Base-by-base conservation (phyloP, 2,329 filamentous ascomycete species). In the Chrysoporthe cubensis region DNA sequence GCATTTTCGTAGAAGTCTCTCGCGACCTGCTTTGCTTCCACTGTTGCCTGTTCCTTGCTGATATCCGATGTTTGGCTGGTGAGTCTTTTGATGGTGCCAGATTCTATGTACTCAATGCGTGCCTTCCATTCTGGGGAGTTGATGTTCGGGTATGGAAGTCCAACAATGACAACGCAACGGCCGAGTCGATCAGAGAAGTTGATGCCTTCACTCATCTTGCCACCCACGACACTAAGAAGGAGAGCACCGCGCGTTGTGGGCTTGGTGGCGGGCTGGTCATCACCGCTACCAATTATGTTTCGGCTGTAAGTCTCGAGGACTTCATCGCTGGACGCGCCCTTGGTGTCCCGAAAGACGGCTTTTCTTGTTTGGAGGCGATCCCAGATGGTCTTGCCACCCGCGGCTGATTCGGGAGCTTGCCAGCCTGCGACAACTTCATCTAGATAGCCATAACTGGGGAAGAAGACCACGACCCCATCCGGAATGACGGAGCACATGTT, bases 121-220 rank as follows among this genome's bases (percentile, higher is more conserved):
- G 95, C 93, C 77, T 93, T 94, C 95, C 95, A 98, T 74, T 97
- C 93, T 1, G 94, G 90, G 11, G 91, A 93, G 72, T 92, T 88
- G 64, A 94, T 89, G 73, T 98, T 99, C 0, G 96, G 94, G 73
- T 96, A 99, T 0, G 96, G 96, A 4, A 99, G 82, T 0, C 96
- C 96, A 16, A 98, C 88, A n/a, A 98, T 91, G 16, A 97, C 83
- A 9, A 99, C 94, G 65, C 92, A 95, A 37, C 96, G 90, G 1
- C 96, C 96, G 0, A 99, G 88, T 3, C 86, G 85, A 79, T 99
- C 94, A 0, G 93, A 95, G 81, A 99, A 99, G 80, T 99, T 99
- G 81, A 99, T 99, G 71, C 96, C 96, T 80, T 99, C 96, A 67
- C 93, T 97, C 80, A 99, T 90, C 72, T 95, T 97, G 16, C 96